Evolutionary conservation across 2,329 filamentous ascomycete genomes (phyloP), one percentile per base, ranked within the genome.

Genomic region (Sclerotinia borealis): DNA sequence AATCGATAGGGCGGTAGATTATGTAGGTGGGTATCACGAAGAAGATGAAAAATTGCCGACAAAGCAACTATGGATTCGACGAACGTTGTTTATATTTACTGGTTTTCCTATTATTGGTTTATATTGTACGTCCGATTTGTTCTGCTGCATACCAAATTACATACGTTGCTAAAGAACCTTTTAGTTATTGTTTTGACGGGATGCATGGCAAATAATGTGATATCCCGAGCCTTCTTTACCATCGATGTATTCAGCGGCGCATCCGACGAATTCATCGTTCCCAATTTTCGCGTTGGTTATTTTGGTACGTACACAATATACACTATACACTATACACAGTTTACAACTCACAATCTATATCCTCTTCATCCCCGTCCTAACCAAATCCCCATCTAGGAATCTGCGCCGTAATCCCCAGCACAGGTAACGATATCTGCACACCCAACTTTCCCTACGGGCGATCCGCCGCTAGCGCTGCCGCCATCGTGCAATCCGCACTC

Each of bases 221-320:
- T 45, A 27, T 47, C 27, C n/a, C 41, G 29, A 43, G 55, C 39
- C 19, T 60, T 60, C 34, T 51, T 27, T 3, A 50, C 45, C 22
- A 60, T 60, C 45, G 47, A 60, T 1, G 27, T 60, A 9, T 51
- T 60, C n/a, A 50, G 29, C 36, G 45, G 45, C 15, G 45, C 41
- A 36, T 49, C 47, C 11, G 19, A 60, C 43, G 29, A 60, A n/a
- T 60, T 49, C 7, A 60, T 47, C 36, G 25, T 47, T 15, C 58
- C 58, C n/a, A 34, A 60, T 51, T 49, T 60, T 10, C 58, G 45
- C 10, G 58, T 51, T 37, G 45, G 45, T 4, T 60, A 60, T 17
- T 60, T 60, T 37, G 58, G 58, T 50, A 58, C 19, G 54, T 43
- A 43, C 1, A 17, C 11, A 22, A 10, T 31, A 9, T 22, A 19